Evolutionary conservation across 495 filamentous ascomycete species (phyloP).

Genomic region (Trichoderma erinaceum): DNA sequence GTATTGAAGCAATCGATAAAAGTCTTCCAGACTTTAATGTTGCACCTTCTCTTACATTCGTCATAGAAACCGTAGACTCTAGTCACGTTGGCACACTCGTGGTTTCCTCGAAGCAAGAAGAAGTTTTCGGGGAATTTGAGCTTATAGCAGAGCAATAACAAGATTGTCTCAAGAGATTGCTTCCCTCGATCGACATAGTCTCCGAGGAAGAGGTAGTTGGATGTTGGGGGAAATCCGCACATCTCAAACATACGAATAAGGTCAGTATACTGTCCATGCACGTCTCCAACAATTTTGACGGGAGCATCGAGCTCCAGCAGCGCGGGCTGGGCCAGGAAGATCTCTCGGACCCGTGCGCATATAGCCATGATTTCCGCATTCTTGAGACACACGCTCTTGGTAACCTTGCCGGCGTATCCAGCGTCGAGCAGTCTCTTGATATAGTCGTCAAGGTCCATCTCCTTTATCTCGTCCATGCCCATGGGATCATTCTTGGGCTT

Average conservation of each 20-base stretch:
- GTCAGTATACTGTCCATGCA: conserved; percentile 97
- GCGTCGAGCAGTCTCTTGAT: conserved; percentile 92
- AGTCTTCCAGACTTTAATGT: conserved; percentile 98
- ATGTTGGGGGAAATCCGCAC: conserved; percentile 91
- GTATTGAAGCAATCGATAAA: conserved; percentile 98
- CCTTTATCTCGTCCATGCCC: conserved; percentile 73
- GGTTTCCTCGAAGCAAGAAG: conserved; percentile 93
- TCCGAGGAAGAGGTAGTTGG: conserved; percentile 94
- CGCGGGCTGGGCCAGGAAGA: conserved; percentile 87
- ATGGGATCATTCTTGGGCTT: conserved; percentile 33
- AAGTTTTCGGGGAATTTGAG: conserved; percentile 99
- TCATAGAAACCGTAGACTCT: conserved; percentile 99
- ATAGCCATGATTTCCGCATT: conserved; percentile 96
- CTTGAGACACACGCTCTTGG: conserved; percentile 93
- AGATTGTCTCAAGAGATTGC: conserved; percentile 93
- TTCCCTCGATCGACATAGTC: conserved; percentile 99
- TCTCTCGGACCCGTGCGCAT: conserved; percentile 76
- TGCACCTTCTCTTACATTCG: conserved; percentile 95
- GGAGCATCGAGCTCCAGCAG: conserved; percentile 89
- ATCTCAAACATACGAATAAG: conserved; percentile 98
- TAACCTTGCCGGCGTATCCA: conserved; percentile 91
- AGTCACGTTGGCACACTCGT: conserved; percentile 98
- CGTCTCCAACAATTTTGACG: conserved; percentile 97
- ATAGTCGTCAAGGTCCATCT: conserved; percentile 93
- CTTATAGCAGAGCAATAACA: conserved; percentile 95